Evolutionary conservation across 2,329 filamentous ascomycete species (phyloP).

Genomic region (Fusarium albosuccineum): DNA sequence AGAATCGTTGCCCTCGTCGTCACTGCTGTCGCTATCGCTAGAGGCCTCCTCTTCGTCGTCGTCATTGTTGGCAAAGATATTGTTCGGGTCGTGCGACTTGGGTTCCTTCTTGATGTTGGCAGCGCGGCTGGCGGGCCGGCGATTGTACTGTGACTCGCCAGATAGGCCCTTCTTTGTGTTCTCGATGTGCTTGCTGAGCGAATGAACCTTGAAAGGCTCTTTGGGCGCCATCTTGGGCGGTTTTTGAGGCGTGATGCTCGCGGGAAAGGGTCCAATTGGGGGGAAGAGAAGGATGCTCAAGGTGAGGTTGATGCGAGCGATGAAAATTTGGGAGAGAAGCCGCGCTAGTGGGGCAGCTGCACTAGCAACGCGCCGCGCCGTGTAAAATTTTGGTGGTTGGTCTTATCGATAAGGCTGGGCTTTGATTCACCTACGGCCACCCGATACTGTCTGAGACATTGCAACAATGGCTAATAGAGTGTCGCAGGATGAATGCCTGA

Average conservation of each 20-base stretch:
- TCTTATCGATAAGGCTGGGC: constrained; percentile 9
- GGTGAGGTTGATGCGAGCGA: constrained; percentile 39
- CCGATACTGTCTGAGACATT: not conserved
- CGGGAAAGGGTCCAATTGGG: constrained; percentile 41
- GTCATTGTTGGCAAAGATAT: constrained; percentile 49
- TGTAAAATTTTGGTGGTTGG: constrained; percentile 29
- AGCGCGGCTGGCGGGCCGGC: constrained; percentile 43
- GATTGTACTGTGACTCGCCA: constrained; percentile 52
- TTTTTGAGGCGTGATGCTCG: constrained; percentile 24
- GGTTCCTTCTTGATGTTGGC: constrained; percentile 50
- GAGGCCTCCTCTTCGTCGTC: constrained; percentile 47
- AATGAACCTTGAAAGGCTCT: constrained; percentile 53
- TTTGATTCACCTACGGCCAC: not conserved
- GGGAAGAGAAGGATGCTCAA: constrained; percentile 26
- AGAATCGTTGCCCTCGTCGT: constrained; percentile 45
- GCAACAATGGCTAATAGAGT: not conserved
- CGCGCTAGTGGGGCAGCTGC: constrained; percentile 38
- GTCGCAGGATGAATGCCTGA: not conserved
- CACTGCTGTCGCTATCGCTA: constrained; percentile 53
- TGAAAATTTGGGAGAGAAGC: constrained; percentile 46
- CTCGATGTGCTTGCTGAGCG: constrained; percentile 55
- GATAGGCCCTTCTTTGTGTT: constrained; percentile 54
- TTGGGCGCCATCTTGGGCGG: constrained; percentile 53
- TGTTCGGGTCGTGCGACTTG: constrained; percentile 36
- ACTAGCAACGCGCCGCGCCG: constrained; percentile 29